Percentiles rank a stretch among this genome's conserved stretches.
phyloP scores from a whole-genome alignment of 2,329 filamentous ascomycete genomes.

The Paracorniculantispora psalliotae region DNA sequence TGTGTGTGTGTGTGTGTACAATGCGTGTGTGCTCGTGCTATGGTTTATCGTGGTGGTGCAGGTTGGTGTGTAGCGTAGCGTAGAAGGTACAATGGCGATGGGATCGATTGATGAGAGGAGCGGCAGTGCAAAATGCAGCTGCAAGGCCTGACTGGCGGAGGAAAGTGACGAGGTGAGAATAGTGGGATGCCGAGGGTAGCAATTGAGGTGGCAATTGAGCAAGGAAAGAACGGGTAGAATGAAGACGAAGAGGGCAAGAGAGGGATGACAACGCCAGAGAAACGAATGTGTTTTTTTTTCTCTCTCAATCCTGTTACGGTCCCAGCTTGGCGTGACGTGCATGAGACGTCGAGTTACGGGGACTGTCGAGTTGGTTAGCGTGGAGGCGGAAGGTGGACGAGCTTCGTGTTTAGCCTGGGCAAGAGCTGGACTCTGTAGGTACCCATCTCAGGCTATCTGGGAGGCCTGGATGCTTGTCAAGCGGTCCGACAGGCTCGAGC shows the following conservation, averaged over 20 bases:
- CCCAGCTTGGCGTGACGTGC: slow-evolving; percentile 11
- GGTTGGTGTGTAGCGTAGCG: background rate
- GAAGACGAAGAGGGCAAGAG: background rate
- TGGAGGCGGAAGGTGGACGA: background rate
- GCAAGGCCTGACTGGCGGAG: background rate
- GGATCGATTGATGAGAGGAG: background rate
- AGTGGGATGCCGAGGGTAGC: background rate
- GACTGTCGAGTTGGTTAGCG: background rate
- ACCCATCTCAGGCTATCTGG: too few species aligned
- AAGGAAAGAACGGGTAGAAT: background rate
- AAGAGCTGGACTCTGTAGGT: background rate
- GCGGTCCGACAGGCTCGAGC: background rate
- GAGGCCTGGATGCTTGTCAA: background rate
- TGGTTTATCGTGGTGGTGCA: background rate
- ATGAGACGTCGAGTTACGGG: background rate
- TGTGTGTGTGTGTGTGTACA: too few species aligned
- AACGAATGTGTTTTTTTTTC: slow-evolving; percentile 9
- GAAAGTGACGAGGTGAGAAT: background rate
- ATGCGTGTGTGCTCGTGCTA: background rate
- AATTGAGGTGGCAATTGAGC: background rate
- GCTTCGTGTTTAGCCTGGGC: background rate
- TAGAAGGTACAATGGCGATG: background rate
- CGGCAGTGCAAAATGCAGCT: background rate
- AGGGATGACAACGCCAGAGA: slow-evolving; percentile 1
- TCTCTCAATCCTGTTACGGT: background rate